Conservation (phyloP, 2,329 filamentous ascomycete species). For the Aspergillus texensis region DNA sequence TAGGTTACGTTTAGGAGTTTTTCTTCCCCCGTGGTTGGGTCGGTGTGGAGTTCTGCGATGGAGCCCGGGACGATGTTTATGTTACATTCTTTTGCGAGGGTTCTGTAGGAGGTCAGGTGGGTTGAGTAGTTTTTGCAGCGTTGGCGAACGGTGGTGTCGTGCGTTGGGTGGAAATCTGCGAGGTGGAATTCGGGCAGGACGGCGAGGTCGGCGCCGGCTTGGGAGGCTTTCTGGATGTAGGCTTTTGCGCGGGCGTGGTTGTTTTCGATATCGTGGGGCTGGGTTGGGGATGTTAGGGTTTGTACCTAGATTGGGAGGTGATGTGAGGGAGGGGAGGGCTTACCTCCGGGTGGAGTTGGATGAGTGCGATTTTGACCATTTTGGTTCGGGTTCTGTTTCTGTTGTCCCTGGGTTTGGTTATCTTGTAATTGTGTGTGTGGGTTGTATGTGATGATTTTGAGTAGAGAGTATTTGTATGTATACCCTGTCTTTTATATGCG, state of each 20-base stretch:
- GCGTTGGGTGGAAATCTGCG: constrained; percentile 54
- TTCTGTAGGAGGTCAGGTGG: background rate
- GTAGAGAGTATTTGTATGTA: too few species aligned
- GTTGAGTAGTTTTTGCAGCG: constrained; percentile 16
- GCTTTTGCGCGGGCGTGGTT: constrained; percentile 1
- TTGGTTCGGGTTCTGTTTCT: background rate
- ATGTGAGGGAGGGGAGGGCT: too few species aligned
- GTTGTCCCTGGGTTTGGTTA: background rate
- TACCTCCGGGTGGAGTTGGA: constrained; percentile 2
- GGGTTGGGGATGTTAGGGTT: background rate
- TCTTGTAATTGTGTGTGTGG: background rate
- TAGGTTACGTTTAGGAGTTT: background rate
- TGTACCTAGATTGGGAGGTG: too few species aligned
- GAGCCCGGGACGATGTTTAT: background rate
- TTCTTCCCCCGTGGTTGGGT: background rate
- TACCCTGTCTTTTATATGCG: background rate
- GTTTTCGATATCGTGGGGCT: background rate
- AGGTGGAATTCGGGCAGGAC: constrained; percentile 59
- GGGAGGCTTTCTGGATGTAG: constrained; percentile 52
- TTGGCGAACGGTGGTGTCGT: constrained; percentile 46
- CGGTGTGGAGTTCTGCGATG: background rate
- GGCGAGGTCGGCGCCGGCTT: constrained; percentile 55
- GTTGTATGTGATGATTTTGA: background rate
- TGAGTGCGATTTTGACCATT: background rate
- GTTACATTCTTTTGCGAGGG: background rate